A percentile compares a stretch with the other conserved stretches of the same genome.
phyloP scores from a whole-genome alignment of 352 stramenopile species.

The Phytophthora pistaciae region DNA sequence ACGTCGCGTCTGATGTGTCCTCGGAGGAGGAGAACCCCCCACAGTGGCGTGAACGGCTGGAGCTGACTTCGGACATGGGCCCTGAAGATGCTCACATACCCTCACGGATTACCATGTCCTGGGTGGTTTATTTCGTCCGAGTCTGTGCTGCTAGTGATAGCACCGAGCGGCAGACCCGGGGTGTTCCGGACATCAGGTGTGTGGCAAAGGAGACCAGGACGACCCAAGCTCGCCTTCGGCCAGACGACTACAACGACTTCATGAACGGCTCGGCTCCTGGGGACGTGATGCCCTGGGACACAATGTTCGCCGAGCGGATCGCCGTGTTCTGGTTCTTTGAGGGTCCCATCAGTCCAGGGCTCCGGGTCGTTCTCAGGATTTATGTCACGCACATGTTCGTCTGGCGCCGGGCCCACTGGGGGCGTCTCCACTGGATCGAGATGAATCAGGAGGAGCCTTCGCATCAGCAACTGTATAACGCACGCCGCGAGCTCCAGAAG shows the following conservation, averaged over 20 bases:
- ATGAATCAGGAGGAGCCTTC: neutral
- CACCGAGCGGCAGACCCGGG: neutral
- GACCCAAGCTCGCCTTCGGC: neutral
- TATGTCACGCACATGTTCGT: neutral
- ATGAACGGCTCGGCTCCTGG: neutral
- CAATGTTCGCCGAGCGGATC: neutral
- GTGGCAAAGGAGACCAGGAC: neutral
- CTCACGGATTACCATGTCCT: neutral
- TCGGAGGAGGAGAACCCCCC: neutral
- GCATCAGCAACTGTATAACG: neutral
- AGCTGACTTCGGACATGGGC: neutral
- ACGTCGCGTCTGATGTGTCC: neutral
- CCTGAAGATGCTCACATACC: neutral
- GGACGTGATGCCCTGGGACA: neutral
- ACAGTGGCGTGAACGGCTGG: neutral
- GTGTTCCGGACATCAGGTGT: slow-evolving; percentile 1
- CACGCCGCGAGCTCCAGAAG: neutral
- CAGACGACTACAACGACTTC: neutral
- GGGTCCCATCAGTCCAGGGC: neutral
- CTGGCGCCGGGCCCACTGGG: neutral
- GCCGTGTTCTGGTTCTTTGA: neutral
- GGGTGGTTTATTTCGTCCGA: neutral
- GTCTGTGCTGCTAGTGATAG: neutral
- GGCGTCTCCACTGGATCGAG: neutral
- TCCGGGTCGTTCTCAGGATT: neutral